Evolutionary conservation across 345 rosid genomes (phyloP).

Genomic region (Moricandia arvensis): DNA sequence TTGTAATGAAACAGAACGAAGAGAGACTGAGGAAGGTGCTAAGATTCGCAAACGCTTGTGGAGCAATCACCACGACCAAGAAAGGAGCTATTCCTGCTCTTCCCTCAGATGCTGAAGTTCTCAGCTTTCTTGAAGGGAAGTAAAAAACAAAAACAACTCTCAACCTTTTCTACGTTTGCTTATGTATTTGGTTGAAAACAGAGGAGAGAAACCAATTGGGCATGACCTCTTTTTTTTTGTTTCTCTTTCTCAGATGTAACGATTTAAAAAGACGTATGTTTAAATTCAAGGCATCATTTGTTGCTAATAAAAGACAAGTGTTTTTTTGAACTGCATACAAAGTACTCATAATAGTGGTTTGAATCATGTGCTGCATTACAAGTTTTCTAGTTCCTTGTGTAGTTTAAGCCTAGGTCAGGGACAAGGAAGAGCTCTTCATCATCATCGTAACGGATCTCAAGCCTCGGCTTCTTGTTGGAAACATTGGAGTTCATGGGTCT

Average conservation of each 20-base stretch:
- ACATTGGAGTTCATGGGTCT: slow-evolving; percentile 51
- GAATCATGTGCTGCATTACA: slow-evolving; percentile 31
- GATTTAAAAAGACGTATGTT: slow-evolving; percentile 26
- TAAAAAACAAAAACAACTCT: neutral
- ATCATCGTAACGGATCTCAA: slow-evolving; percentile 52
- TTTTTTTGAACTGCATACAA: neutral
- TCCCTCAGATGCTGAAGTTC: slow-evolving; percentile 60
- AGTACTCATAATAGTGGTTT: neutral
- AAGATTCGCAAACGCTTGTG: slow-evolving; percentile 84
- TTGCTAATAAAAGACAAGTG: slow-evolving; percentile 24
- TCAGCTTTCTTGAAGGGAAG: slow-evolving; percentile 43
- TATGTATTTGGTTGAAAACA: neutral
- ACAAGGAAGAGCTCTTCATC: slow-evolving; percentile 80
- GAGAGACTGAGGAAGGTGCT: slow-evolving; percentile 68
- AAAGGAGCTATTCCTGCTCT: slow-evolving; percentile 99
- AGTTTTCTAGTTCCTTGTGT: slow-evolving; percentile 71
- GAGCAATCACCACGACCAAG: slow-evolving; percentile 96
- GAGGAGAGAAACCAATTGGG: neutral
- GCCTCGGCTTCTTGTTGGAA: slow-evolving; percentile 73
- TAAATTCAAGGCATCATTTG: slow-evolving; percentile 12
- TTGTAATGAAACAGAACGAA: slow-evolving; percentile 55
- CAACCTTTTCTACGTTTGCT: too few relatives aligned
- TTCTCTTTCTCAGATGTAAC: slow-evolving; percentile 25
- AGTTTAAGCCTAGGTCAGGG: slow-evolving; percentile 82
- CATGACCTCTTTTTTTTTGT: slow-evolving; percentile 9